These are phyloP conservation scores for Kwoniella sp. DNA, from an alignment of 768 basidiomycete species.

Conservation along the genomic window DNA sequence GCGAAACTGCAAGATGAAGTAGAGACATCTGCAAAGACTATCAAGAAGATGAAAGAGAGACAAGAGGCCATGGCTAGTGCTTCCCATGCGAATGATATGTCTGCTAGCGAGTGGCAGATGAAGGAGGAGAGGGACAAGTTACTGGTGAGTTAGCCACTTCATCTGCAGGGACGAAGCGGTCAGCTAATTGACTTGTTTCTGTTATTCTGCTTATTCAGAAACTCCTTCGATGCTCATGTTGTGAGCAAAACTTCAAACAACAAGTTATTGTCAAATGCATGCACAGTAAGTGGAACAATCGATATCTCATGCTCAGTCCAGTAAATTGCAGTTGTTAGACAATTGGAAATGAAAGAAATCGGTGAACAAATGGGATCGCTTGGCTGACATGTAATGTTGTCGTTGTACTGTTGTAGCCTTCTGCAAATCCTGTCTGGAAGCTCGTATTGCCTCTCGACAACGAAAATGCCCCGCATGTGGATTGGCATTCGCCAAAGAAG, in stretches of 20 bases:
- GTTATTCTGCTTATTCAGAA: slow-evolving; percentile 59
- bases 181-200: neutral
- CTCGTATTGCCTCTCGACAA: slow-evolving; percentile 83
- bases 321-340: too few relatives aligned
- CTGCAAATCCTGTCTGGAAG: slow-evolving; percentile 68
- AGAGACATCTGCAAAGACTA: slow-evolving; percentile 34
- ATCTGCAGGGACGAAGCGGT: too few relatives aligned
- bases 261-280: slow-evolving; percentile 84
- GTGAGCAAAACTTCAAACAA: slow-evolving; percentile 73
- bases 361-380: neutral
- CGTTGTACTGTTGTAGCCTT: slow-evolving; percentile 63
- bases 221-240: slow-evolving; percentile 85
- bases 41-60: slow-evolving; percentile 52
- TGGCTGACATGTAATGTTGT: slow-evolving; percentile 6
- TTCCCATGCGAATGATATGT: slow-evolving; percentile 12
- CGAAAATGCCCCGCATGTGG: slow-evolving; percentile 92
- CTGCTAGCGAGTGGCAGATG: slow-evolving; percentile 36
- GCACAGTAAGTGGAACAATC: slow-evolving; percentile 70
- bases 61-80: slow-evolving; percentile 39
- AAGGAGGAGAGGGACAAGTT: slow-evolving; percentile 48
- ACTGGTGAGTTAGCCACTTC: slow-evolving; percentile 38
- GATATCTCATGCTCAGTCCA: too few relatives aligned
- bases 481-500: slow-evolving; percentile 74
- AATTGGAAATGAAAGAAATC: too few relatives aligned
- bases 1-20: slow-evolving; percentile 52